phyloP scores from a whole-genome alignment of 108 stramenopile genomes.

The Nitzschia palea region DNA sequence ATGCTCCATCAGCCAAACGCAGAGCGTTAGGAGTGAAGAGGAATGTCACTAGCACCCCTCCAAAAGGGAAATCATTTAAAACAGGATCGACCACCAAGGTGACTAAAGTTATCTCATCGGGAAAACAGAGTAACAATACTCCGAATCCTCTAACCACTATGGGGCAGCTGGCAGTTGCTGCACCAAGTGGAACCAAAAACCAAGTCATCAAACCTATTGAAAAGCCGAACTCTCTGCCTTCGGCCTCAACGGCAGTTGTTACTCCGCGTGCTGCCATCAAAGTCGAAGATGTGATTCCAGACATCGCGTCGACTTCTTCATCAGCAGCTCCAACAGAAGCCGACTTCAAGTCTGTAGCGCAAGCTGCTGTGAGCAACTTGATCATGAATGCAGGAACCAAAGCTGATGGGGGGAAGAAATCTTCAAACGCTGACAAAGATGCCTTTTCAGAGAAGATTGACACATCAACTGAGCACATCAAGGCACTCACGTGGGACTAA shows the following conservation, averaged over 20 bases:
- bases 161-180: background rate
- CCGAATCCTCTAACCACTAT: constrained; percentile 28
- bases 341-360: constrained; percentile 77
- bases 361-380: constrained; percentile 72
- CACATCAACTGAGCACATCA: constrained; percentile 81
- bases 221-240: background rate
- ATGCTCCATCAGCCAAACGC: constrained; percentile 31
- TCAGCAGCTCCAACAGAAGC: constrained; percentile 48
- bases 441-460: constrained; percentile 47
- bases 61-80: background rate
- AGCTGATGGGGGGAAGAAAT: background rate
- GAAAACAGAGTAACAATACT: constrained; percentile 12
- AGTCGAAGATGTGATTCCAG: background rate
- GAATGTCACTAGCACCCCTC: background rate
- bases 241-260: background rate
- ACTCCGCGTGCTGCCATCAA: constrained; percentile 2
- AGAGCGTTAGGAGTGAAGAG: constrained; percentile 2
- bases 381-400: constrained; percentile 60
- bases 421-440: background rate
- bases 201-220: background rate
- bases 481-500: constrained; percentile 81
- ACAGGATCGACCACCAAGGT: background rate
- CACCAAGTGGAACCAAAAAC: constrained; percentile 16
- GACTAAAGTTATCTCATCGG: background rate
- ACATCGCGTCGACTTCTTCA: constrained; percentile 1